These are phyloP conservation scores for Tricladium varicosporioides DNA, from an alignment of 2,329 filamentous ascomycete species.

Conservation along the genomic window DNA sequence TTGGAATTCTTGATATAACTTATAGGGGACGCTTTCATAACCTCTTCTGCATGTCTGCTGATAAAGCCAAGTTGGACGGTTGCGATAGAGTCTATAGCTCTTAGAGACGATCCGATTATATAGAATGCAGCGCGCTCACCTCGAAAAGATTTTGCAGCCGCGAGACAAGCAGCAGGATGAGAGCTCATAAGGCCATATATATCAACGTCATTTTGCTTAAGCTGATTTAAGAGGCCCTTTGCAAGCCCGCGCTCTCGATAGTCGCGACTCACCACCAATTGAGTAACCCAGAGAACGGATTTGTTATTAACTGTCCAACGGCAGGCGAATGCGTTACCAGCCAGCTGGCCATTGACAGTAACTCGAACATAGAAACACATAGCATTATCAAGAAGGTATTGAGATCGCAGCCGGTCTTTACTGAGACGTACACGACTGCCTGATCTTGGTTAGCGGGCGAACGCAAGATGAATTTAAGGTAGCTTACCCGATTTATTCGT, in stretches of 20 bases:
- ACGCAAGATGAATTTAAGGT: slow-evolving; percentile 18
- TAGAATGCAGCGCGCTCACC: slow-evolving; percentile 26
- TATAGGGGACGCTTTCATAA: slow-evolving; percentile 38
- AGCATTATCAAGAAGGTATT: slow-evolving; percentile 33
- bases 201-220: slow-evolving; percentile 33
- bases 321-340: slow-evolving; percentile 38
- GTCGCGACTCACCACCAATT: slow-evolving; percentile 37
- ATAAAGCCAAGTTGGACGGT: slow-evolving; percentile 31
- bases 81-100: slow-evolving; percentile 23
- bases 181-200: slow-evolving; percentile 42
- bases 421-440: slow-evolving; percentile 22
- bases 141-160: slow-evolving; percentile 33
- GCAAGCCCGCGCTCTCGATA: slow-evolving; percentile 38
- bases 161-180: slow-evolving; percentile 37
- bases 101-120: slow-evolving; percentile 18
- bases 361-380: slow-evolving; percentile 34
- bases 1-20: slow-evolving; percentile 37
- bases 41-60: slow-evolving; percentile 29
- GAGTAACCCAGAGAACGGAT: slow-evolving; percentile 41
- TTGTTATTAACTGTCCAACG: slow-evolving; percentile 34
- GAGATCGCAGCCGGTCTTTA: slow-evolving; percentile 35
- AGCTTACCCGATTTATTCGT: slow-evolving; percentile 1
- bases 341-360: slow-evolving; percentile 33
- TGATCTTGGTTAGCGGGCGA: slow-evolving; percentile 34
- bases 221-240: slow-evolving; percentile 32